phyloP scores from a whole-genome alignment of 768 basidiomycete species.

The Kwoniella dejecticola region DNA sequence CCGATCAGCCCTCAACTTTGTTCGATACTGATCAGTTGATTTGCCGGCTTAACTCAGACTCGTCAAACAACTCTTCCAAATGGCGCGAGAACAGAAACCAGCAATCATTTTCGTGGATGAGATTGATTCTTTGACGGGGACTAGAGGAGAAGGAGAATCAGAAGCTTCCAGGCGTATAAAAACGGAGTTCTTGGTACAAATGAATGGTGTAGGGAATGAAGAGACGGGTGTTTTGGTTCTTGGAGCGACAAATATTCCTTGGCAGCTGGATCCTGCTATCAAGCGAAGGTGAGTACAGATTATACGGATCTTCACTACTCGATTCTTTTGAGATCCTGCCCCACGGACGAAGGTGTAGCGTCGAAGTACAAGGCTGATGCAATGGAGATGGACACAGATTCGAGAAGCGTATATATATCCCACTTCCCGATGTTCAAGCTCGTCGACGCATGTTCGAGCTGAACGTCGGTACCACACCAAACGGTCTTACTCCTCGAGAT shows the following conservation, averaged over 20 bases:
- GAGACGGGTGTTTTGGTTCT: slow-evolving; percentile 94
- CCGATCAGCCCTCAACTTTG: too few species aligned
- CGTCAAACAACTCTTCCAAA: slow-evolving; percentile 92
- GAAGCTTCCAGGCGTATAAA: slow-evolving; percentile 73
- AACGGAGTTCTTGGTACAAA: slow-evolving; percentile 61
- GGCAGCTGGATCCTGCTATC: slow-evolving; percentile 96
- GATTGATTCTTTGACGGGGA: slow-evolving; percentile 92
- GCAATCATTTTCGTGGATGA: slow-evolving; percentile 99
- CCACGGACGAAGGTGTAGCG: too few species aligned
- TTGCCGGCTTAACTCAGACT: too few species aligned
- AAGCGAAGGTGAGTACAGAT: slow-evolving; percentile 72
- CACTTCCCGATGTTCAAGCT: slow-evolving; percentile 89
- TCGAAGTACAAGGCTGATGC: not conserved
- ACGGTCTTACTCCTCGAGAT: slow-evolving; percentile 74
- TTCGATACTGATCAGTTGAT: too few species aligned
- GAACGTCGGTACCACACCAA: slow-evolving; percentile 90
- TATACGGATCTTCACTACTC: too few species aligned
- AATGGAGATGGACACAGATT: slow-evolving; percentile 62
- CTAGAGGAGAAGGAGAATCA: slow-evolving; percentile 93
- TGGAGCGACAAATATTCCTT: slow-evolving; percentile 97
- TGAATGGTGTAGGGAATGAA: slow-evolving; percentile 98
- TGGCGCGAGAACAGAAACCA: slow-evolving; percentile 94
- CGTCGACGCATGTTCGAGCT: slow-evolving; percentile 94
- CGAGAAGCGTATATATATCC: slow-evolving; percentile 98
- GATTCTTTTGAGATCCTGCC: too few species aligned